Conservation (phyloP, 169 alveolate genomes). For the Amoebophrya sp. region DNA sequence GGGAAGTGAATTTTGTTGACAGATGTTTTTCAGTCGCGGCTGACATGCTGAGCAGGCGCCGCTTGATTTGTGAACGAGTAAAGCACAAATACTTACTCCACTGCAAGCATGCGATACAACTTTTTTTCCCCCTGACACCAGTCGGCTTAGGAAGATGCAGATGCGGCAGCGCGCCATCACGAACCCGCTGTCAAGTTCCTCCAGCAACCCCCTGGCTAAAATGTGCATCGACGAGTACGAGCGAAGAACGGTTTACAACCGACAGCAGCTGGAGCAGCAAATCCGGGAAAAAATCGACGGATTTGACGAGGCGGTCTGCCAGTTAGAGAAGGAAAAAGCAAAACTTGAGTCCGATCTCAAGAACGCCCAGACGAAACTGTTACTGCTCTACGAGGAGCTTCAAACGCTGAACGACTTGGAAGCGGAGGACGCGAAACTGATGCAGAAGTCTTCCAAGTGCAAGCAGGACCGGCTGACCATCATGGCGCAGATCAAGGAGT, state of each 20-base stretch:
- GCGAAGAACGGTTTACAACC: not conserved
- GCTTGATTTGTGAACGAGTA: too few relatives aligned
- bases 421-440: constrained; percentile 61
- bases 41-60: too few relatives aligned
- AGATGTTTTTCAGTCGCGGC: too few relatives aligned
- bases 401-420: constrained; percentile 64
- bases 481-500: constrained; percentile 55
- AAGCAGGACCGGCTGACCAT: constrained; percentile 61
- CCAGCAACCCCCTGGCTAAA: not conserved
- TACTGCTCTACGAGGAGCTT: constrained; percentile 57
- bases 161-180: not conserved
- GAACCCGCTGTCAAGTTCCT: too few relatives aligned
- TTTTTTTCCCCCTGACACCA: too few relatives aligned
- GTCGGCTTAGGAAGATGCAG: not conserved
- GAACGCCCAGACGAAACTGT: constrained; percentile 37
- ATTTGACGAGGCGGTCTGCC: not conserved
- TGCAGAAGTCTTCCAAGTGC: constrained; percentile 53
- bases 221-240: not conserved
- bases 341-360: not conserved
- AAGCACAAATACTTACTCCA: too few relatives aligned
- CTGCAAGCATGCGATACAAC: too few relatives aligned
- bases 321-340: not conserved
- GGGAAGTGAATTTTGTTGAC: too few relatives aligned
- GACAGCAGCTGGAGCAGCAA: not conserved
- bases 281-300: constrained; percentile 1